A percentile compares a stretch with the other conserved stretches of the same genome.
phyloP scores from a whole-genome alignment of 2,329 filamentous ascomycete species.

The Ascochyta pisi region DNA sequence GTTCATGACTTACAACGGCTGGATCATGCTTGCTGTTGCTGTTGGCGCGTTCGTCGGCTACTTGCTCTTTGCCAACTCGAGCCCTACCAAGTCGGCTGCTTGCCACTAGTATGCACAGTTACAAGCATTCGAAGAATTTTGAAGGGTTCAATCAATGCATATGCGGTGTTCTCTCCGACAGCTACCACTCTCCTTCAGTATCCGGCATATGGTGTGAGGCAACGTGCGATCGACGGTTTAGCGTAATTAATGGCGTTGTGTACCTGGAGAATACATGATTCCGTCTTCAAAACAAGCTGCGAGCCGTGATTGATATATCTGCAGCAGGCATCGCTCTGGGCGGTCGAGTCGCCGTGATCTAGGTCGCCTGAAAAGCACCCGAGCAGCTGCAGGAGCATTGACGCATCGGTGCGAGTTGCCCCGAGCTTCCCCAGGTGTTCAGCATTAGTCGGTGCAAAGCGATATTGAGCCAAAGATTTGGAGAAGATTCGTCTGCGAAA shows the following conservation, averaged over 20 bases:
- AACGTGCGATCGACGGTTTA: slow-evolving; percentile 6
- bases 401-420: slow-evolving; percentile 12
- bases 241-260: slow-evolving; percentile 1
- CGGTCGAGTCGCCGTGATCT: neutral
- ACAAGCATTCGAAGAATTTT: neutral
- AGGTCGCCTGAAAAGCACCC: slow-evolving; percentile 18
- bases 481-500: slow-evolving; percentile 2
- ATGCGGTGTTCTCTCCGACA: slow-evolving; percentile 9
- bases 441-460: neutral
- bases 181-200: slow-evolving; percentile 5
- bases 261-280: slow-evolving; percentile 1
- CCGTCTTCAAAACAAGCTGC: neutral
- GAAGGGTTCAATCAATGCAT: neutral
- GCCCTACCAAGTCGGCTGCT: slow-evolving; percentile 82
- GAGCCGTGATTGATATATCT: neutral
- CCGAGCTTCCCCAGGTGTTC: slow-evolving; percentile 6
- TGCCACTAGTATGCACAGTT: slow-evolving; percentile 69
- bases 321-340: neutral
- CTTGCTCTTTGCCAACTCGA: slow-evolving; percentile 73
- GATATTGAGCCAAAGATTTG: neutral
- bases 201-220: slow-evolving; percentile 7
- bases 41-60: slow-evolving; percentile 91
- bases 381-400: slow-evolving; percentile 6
- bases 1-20: slow-evolving; percentile 99
- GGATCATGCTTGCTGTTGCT: slow-evolving; percentile 92